These are phyloP conservation scores for Cyphellophora attinorum DNA, from an alignment of 2,329 filamentous ascomycete genomes.

Conservation along the genomic window DNA sequence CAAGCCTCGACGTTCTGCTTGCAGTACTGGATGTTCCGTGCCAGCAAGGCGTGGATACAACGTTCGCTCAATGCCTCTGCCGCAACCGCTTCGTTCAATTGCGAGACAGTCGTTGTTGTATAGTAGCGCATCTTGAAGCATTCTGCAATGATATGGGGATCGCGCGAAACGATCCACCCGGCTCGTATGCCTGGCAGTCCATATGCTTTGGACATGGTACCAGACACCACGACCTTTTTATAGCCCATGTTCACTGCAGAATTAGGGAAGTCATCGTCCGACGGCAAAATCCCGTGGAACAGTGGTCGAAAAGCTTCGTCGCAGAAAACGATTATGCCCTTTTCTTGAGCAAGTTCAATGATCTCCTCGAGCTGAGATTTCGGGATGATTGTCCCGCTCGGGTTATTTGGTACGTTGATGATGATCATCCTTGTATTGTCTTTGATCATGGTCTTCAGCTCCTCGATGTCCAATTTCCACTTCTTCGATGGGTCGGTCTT, in stretches of 20 bases:
- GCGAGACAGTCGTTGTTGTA: constrained; percentile 78
- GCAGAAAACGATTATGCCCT: constrained; percentile 57
- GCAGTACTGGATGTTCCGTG: constrained; percentile 57
- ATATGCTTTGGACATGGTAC: constrained; percentile 80
- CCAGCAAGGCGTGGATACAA: constrained; percentile 55
- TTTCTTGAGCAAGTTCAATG: constrained; percentile 52
- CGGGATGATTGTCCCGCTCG: constrained; percentile 63
- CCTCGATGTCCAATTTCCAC: constrained; percentile 58
- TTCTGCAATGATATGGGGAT: constrained; percentile 50
- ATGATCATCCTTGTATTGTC: constrained; percentile 48
- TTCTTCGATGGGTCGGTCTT: constrained; percentile 53
- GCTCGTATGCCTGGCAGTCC: constrained; percentile 70
- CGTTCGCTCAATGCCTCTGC: constrained; percentile 59
- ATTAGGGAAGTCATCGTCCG: constrained; percentile 49
- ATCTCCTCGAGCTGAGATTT: constrained; percentile 51
- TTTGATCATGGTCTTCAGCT: constrained; percentile 53
- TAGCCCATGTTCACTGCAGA: constrained; percentile 66
- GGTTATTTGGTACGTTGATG: constrained; percentile 73
- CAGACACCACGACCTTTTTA: constrained; percentile 59
- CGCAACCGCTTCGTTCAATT: constrained; percentile 70
- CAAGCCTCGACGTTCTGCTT: constrained; percentile 57
- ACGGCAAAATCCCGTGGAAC: constrained; percentile 58
- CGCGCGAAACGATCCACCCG: constrained; percentile 70
- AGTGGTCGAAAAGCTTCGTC: constrained; percentile 81
- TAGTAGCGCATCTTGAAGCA: constrained; percentile 64